Evolutionary conservation across 139 green algal species (phyloP).

Genomic region (Chara braunii): DNA sequence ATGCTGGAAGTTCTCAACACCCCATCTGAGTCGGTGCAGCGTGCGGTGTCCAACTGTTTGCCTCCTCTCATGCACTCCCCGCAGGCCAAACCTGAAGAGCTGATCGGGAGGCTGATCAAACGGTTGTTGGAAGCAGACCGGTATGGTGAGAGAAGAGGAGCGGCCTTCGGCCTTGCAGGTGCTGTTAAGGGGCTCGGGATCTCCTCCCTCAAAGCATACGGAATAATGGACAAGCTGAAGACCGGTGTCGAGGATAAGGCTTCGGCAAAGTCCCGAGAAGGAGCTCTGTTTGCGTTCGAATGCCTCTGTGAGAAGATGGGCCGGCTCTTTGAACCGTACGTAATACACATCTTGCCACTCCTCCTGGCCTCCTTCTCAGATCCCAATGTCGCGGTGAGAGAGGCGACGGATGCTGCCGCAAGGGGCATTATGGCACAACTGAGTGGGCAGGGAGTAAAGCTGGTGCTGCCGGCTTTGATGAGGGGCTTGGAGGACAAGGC

Average conservation of each 20-base stretch:
- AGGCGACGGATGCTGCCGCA: conserved; percentile 67
- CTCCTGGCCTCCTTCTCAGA: conserved; percentile 88
- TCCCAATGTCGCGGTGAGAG: conserved; percentile 52
- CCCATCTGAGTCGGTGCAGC: conserved; percentile 83
- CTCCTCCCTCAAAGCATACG: conserved; percentile 64
- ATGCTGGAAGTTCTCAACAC: conserved; percentile 77
- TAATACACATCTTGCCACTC: conserved; percentile 87
- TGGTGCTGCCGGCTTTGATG: conserved; percentile 86
- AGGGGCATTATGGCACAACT: conserved; percentile 90
- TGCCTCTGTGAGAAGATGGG: conserved; percentile 83
- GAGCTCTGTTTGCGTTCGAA: conserved; percentile 84
- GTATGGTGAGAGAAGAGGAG: conserved; percentile 77
- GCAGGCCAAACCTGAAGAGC: conserved; percentile 4
- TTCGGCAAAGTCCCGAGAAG: conserved; percentile 54
- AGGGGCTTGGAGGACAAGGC: conserved; percentile 68
- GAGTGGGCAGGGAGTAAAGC: conserved; percentile 81
- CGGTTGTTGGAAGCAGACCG: conserved; percentile 45
- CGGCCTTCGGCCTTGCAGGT: conserved; percentile 82
- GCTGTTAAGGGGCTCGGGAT: conserved; percentile 89
- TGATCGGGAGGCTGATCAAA: conserved; percentile 50
- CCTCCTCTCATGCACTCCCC: conserved; percentile 63
- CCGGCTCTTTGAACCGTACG: conserved; percentile 98
- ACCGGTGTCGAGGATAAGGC: conserved; percentile 41
- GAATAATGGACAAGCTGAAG: conserved; percentile 85
- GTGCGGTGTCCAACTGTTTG: conserved; percentile 74